A percentile compares a stretch with the other conserved stretches of the same genome.
Conservation (phyloP, 2,329 filamentous ascomycete genomes). For the Trichoderma lentiforme region DNA sequence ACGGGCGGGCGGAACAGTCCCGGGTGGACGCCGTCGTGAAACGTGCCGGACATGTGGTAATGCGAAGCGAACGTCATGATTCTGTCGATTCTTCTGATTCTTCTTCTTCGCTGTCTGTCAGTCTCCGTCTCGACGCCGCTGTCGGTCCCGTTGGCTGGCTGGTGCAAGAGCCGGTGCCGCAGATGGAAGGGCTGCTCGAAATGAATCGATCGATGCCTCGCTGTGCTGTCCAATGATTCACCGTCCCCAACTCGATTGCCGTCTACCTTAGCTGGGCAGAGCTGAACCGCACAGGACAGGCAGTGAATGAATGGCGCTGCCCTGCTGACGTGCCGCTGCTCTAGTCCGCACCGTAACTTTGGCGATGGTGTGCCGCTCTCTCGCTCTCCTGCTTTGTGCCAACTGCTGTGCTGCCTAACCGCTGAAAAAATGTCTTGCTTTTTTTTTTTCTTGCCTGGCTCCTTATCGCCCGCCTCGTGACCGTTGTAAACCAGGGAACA, state of each 20-base stretch:
- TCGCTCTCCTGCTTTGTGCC: not conserved
- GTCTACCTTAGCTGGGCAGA: not conserved
- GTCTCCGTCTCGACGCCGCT: not conserved
- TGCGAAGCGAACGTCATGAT: constrained; percentile 30
- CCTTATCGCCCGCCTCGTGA: constrained; percentile 13
- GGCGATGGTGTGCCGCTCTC: not conserved
- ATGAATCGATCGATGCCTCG: not conserved
- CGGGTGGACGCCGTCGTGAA: constrained; percentile 41
- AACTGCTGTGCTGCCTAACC: constrained; percentile 1
- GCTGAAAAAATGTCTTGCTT: not conserved
- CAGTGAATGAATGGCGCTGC: constrained; percentile 1
- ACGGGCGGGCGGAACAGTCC: constrained; percentile 47
- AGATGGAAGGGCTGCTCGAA: constrained; percentile 1
- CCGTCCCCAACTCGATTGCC: not conserved
- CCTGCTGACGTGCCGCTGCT: constrained; percentile 10
- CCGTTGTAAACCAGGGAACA: not conserved
- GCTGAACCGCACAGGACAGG: not conserved
- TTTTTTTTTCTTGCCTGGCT: not conserved
- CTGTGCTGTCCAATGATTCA: not conserved
- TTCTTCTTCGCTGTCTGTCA: not conserved
- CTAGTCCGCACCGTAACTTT: not conserved
- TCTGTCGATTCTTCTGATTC: not conserved
- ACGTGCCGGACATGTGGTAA: constrained; percentile 37
- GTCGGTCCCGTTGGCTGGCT: not conserved
- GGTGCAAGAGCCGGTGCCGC: not conserved